Evolutionary conservation across 2,329 filamentous ascomycete genomes (phyloP).

Genomic region (Pseudogymnoascus sp.): DNA sequence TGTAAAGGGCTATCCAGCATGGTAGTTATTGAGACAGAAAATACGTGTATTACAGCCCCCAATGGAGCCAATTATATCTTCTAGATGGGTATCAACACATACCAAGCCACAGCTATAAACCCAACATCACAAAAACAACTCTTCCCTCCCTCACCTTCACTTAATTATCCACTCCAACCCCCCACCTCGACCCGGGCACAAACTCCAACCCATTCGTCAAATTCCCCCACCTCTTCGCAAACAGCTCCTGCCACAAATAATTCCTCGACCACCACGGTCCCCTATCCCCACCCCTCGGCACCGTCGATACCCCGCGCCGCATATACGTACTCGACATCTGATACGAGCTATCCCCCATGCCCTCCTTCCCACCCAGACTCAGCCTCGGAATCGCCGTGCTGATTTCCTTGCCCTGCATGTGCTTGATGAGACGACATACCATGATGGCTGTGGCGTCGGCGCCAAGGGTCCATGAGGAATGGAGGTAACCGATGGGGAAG

Average conservation of each 20-base stretch:
- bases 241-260: not conserved
- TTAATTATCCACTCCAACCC: not conserved
- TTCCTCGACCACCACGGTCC: constrained; percentile 1
- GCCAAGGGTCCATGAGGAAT: constrained; percentile 54
- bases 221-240: not conserved
- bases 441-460: constrained; percentile 45
- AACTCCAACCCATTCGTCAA: constrained; percentile 1
- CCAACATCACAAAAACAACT: not conserved
- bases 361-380: constrained; percentile 23
- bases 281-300: not conserved
- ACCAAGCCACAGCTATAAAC: not conserved
- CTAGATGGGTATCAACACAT: not conserved
- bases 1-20: not conserved
- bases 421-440: constrained; percentile 40
- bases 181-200: not conserved
- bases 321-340: constrained; percentile 5
- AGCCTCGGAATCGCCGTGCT: constrained; percentile 38
- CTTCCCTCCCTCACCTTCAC: not conserved
- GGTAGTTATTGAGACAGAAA: not conserved
- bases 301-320: not conserved
- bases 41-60: not conserved
- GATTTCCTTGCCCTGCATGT: constrained; percentile 38
- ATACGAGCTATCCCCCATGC: not conserved
- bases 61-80: not conserved
- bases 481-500: constrained; percentile 51